Percentiles rank a stretch among this genome's conserved stretches.
Conservation (phyloP, 108 stramenopile genomes). For the Cyclotella atomus region DNA sequence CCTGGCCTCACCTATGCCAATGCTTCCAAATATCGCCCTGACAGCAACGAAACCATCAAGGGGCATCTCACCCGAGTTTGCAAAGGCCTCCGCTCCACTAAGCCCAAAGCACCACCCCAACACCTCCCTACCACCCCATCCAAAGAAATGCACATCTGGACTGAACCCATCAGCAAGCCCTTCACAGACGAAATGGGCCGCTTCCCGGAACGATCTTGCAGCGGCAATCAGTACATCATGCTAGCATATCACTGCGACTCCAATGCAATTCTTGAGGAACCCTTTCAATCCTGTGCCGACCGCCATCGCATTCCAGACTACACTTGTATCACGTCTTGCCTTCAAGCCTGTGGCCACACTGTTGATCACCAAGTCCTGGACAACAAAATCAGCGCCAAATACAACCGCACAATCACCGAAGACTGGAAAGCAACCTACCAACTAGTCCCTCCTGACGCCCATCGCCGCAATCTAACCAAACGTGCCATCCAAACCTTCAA, state of each 20-base stretch:
- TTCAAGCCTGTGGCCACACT: not conserved
- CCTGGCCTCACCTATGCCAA: conserved; percentile 20
- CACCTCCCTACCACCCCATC: not conserved
- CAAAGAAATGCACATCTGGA: not conserved
- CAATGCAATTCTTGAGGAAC: conserved; percentile 10
- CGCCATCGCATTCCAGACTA: conserved; percentile 4
- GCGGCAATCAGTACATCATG: conserved; percentile 20
- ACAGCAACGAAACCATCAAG: conserved; percentile 3
- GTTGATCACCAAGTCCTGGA: conserved; percentile 16
- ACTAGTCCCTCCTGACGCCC: conserved; percentile 42
- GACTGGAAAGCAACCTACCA: conserved; percentile 29
- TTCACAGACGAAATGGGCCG: conserved; percentile 9
- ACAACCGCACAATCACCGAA: conserved; percentile 4
- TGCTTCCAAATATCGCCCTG: conserved; percentile 11
- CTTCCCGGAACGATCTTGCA: not conserved
- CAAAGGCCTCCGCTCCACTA: conserved; percentile 17
- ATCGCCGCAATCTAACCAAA: conserved; percentile 53
- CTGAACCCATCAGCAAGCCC: conserved; percentile 13
- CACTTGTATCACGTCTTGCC: not conserved
- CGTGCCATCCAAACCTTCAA: conserved; percentile 58
- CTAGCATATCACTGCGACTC: conserved; percentile 11
- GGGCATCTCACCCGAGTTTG: conserved; percentile 9
- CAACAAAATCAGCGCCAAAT: conserved; percentile 9
- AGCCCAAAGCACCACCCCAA: conserved; percentile 8
- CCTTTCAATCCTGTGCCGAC: conserved; percentile 5